Percentiles rank a stretch among this genome's conserved stretches.
These are phyloP conservation scores for Blastobotrys robertii DNA, from an alignment of 805 yeast genomes.

Conservation along the genomic window DNA sequence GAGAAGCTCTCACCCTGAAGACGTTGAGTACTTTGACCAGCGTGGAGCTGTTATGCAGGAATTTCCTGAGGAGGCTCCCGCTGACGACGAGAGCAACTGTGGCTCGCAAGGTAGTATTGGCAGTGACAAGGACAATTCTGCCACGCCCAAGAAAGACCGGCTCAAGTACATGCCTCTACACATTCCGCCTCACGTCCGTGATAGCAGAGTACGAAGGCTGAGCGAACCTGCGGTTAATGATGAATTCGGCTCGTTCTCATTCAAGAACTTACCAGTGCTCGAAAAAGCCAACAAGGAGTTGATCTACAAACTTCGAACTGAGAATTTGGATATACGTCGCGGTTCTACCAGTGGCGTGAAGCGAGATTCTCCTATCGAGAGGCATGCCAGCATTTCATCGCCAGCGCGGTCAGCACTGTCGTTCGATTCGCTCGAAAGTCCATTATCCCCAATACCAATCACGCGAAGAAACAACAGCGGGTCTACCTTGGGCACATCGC, in stretches of 20 bases:
- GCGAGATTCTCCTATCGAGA: too few relatives aligned
- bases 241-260: constrained; percentile 86
- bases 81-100: constrained; percentile 2
- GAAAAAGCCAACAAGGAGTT: constrained; percentile 93
- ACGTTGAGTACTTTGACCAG: constrained; percentile 81
- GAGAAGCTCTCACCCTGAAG: constrained; percentile 62
- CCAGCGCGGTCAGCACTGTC: too few relatives aligned
- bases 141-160: constrained; percentile 3
- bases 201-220: constrained; percentile 55
- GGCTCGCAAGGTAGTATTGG: background rate
- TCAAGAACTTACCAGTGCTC: constrained; percentile 77
- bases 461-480: background rate
- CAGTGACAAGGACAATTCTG: too few relatives aligned
- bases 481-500: constrained; percentile 4
- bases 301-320: constrained; percentile 75
- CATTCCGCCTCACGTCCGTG: constrained; percentile 50
- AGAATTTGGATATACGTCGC: constrained; percentile 45
- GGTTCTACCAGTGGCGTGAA: too few relatives aligned
- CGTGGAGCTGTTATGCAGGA: constrained; percentile 75
- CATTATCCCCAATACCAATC: too few relatives aligned
- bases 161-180: constrained; percentile 32
- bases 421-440: too few relatives aligned
- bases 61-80: constrained; percentile 40
- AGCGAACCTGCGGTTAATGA: constrained; percentile 51
- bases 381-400: too few relatives aligned